phyloP scores from a whole-genome alignment of 371 early-diverging fungal genomes.

The Mucor mucedo region DNA sequence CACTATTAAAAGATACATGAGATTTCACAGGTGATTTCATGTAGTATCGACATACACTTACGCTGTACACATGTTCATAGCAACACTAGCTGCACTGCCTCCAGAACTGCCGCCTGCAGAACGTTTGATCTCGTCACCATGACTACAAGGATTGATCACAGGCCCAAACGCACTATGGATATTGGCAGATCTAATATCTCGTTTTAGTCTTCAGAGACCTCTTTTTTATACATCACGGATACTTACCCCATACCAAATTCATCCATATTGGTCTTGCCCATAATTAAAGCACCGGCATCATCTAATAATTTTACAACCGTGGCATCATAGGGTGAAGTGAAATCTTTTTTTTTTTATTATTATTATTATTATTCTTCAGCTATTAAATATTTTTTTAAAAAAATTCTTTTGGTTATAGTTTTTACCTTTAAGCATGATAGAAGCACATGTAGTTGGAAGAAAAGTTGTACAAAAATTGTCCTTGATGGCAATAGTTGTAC shows the following conservation, averaged over 20 bases:
- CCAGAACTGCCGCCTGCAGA: constrained; percentile 94
- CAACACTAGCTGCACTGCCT: constrained; percentile 94
- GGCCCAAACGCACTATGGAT: constrained; percentile 56
- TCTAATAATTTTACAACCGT: constrained; percentile 72
- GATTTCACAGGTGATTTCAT: neutral
- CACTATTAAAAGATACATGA: constrained; percentile 39
- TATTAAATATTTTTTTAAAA: neutral
- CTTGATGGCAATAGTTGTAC: constrained; percentile 71
- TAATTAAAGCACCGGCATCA: constrained; percentile 71
- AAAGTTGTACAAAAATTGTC: constrained; percentile 72
- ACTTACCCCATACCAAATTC: constrained; percentile 97
- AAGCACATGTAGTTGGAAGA: constrained; percentile 73
- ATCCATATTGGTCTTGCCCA: constrained; percentile 95
- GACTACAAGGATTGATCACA: constrained; percentile 52
- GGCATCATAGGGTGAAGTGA: constrained; percentile 78
- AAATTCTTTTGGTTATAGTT: neutral
- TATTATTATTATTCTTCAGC: neutral
- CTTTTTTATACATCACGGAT: neutral
- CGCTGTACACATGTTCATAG: constrained; percentile 76
- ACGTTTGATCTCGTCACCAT: constrained; percentile 26
- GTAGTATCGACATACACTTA: constrained; percentile 40
- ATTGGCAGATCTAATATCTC: constrained; percentile 52
- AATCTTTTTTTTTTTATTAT: constrained; percentile 45
- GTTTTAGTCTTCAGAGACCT: neutral
- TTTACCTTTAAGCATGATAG: constrained; percentile 67